These are phyloP conservation scores for Fusarium sublunatum DNA, from an alignment of 2,329 filamentous ascomycete species.

Conservation along the genomic window DNA sequence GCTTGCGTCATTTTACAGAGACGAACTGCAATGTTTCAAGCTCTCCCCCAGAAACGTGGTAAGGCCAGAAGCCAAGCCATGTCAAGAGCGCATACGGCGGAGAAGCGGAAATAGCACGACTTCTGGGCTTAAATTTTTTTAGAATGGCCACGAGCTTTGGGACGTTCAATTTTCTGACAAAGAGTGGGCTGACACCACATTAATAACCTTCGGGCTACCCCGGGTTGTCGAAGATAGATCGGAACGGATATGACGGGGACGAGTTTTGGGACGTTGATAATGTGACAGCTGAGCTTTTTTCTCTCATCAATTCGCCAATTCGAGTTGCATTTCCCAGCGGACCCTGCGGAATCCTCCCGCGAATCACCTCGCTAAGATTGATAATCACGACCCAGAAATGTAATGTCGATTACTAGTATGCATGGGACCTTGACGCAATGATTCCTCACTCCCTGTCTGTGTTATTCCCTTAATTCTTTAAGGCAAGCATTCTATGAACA, in stretches of 20 bases:
- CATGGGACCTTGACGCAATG: conserved; percentile 4
- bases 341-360: conserved; percentile 5
- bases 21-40: conserved; percentile 1
- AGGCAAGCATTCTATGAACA: conserved; percentile 6
- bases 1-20: conserved; percentile 11
- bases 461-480: neutral
- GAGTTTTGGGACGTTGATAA: conserved; percentile 3
- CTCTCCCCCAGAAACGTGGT: neutral
- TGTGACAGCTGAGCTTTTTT: conserved; percentile 4
- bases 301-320: neutral
- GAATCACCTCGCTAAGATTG: conserved; percentile 36
- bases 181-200: conserved; percentile 41
- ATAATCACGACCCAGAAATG: conserved; percentile 29
- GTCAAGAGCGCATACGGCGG: conserved; percentile 21
- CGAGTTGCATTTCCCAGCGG: neutral
- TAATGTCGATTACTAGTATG: conserved; percentile 24
- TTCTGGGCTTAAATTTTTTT: conserved; percentile 14
- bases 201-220: conserved; percentile 38
- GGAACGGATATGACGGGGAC: conserved; percentile 36
- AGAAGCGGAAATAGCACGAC: conserved; percentile 44
- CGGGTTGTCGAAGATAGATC: conserved; percentile 38
- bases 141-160: conserved; percentile 26
- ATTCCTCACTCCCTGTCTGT: conserved; percentile 8
- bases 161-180: conserved; percentile 39
- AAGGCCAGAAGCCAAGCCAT: neutral